Evolutionary conservation across 78 protist genomes (phyloP).

Genomic region (Speleostelium caveatum): DNA sequence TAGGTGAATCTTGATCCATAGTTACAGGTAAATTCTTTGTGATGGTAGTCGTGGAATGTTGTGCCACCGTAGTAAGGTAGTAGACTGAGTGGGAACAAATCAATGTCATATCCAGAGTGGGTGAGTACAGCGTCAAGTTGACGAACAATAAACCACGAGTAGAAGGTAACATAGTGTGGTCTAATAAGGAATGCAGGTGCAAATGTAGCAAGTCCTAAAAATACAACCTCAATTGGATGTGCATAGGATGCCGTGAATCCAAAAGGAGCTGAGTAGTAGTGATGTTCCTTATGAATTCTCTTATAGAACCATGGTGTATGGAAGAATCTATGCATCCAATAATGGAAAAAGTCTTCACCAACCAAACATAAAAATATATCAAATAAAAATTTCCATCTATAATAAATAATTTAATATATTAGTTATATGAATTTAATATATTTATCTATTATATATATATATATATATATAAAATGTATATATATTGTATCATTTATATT

Average conservation of each 20-base stretch:
- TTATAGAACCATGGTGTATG: slow-evolving; percentile 81
- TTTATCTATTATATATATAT: not conserved
- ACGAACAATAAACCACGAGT: slow-evolving; percentile 76
- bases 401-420: not conserved
- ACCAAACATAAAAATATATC: slow-evolving; percentile 66
- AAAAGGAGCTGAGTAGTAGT: slow-evolving; percentile 77
- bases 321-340: slow-evolving; percentile 81
- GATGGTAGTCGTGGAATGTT: slow-evolving; percentile 77
- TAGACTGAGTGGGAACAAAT: slow-evolving; percentile 57
- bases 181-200: slow-evolving; percentile 68
- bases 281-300: slow-evolving; percentile 78
- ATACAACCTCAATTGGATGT: slow-evolving; percentile 71
- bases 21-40: slow-evolving; percentile 73
- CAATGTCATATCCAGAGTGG: slow-evolving; percentile 78
- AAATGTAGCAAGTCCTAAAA: slow-evolving; percentile 75
- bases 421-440: not conserved
- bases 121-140: slow-evolving; percentile 72
- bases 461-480: not conserved
- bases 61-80: slow-evolving; percentile 76
- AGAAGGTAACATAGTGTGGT: slow-evolving; percentile 64
- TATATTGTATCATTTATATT: too few species aligned
- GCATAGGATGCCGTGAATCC: slow-evolving; percentile 81
- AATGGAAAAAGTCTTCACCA: slow-evolving; percentile 80
- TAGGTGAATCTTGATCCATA: slow-evolving; percentile 75
- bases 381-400: slow-evolving; percentile 60